A percentile compares a stretch with the other conserved stretches of the same genome.
Evolutionary conservation across 2,329 filamentous ascomycete species (phyloP).

Genomic region (Trichothecium roseum): DNA sequence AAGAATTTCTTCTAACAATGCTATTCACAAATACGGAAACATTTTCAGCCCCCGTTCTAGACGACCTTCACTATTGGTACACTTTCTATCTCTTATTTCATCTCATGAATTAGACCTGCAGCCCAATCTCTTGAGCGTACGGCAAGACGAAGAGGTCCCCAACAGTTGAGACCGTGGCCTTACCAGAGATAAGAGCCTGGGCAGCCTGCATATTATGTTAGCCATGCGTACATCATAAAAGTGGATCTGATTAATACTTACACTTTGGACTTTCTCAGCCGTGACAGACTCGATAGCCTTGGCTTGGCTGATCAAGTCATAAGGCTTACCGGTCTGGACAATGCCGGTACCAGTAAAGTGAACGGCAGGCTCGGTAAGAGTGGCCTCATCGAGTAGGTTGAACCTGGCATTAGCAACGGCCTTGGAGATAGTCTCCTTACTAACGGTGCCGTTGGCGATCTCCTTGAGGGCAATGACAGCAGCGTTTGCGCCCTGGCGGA

Average conservation of each 20-base stretch:
- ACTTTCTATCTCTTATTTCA: constrained; percentile 22
- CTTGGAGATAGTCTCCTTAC: constrained; percentile 82
- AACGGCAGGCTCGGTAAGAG: constrained; percentile 67
- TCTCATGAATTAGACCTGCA: constrained; percentile 67
- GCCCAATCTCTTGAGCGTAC: constrained; percentile 86
- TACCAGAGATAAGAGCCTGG: constrained; percentile 77
- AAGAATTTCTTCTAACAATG: constrained; percentile 32
- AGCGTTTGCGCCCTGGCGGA: constrained; percentile 64
- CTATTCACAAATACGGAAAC: constrained; percentile 30
- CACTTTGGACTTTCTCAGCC: constrained; percentile 73
- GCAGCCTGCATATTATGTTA: constrained; percentile 52
- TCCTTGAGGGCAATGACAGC: constrained; percentile 75
- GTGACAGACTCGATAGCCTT: constrained; percentile 74
- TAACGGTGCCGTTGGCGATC: constrained; percentile 64
- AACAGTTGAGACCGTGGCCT: constrained; percentile 80
- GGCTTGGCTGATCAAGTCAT: constrained; percentile 71
- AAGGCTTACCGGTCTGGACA: constrained; percentile 69
- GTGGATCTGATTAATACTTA: constrained; percentile 35
- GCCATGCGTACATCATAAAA: constrained; percentile 5
- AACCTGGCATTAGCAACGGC: constrained; percentile 91
- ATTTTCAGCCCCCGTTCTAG: constrained; percentile 24
- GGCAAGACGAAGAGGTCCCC: constrained; percentile 88
- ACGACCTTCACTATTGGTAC: constrained; percentile 32
- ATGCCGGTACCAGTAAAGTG: constrained; percentile 78
- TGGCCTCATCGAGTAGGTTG: constrained; percentile 70